Conservation (phyloP, 2,329 filamentous ascomycete genomes). For the Trichoderma harzianum region DNA sequence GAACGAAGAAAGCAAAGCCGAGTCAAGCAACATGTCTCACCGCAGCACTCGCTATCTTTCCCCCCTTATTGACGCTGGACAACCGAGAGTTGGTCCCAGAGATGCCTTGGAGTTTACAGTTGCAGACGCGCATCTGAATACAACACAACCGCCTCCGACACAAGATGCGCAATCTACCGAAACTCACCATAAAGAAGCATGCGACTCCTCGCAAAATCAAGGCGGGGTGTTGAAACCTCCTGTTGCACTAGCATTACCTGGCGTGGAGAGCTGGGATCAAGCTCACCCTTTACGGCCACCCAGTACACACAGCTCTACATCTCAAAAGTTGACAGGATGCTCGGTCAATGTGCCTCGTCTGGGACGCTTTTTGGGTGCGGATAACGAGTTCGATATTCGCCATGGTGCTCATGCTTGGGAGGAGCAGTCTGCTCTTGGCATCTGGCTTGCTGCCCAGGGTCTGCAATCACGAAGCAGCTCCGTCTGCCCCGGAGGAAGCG, state of each 20-base stretch:
- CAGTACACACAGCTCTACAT: constrained; percentile 5
- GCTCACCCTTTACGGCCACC: not conserved
- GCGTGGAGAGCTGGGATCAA: not conserved
- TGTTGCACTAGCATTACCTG: not conserved
- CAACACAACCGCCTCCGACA: not conserved
- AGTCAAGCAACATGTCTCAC: constrained; percentile 28
- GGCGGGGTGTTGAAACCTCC: not conserved
- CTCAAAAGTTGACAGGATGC: constrained; percentile 17
- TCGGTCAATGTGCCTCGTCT: constrained; percentile 16
- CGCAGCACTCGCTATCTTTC: constrained; percentile 26
- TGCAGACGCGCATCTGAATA: not conserved
- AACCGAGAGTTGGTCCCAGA: constrained; percentile 41
- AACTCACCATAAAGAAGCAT: not conserved
- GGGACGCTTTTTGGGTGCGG: constrained; percentile 21
- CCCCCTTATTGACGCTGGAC: constrained; percentile 28
- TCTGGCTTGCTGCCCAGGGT: constrained; percentile 38
- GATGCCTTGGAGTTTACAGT: constrained; percentile 48
- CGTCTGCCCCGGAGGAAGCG: constrained; percentile 12
- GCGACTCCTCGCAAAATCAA: not conserved
- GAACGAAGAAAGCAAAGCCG: constrained; percentile 41
- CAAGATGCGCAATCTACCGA: not conserved
- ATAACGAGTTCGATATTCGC: constrained; percentile 30
- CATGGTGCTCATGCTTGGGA: constrained; percentile 32
- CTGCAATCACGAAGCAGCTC: constrained; percentile 30
- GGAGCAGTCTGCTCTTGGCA: constrained; percentile 33